phyloP scores from a whole-genome alignment of 1,139 yeast species.

The Nakaseomyces kungkrabaensis region DNA sequence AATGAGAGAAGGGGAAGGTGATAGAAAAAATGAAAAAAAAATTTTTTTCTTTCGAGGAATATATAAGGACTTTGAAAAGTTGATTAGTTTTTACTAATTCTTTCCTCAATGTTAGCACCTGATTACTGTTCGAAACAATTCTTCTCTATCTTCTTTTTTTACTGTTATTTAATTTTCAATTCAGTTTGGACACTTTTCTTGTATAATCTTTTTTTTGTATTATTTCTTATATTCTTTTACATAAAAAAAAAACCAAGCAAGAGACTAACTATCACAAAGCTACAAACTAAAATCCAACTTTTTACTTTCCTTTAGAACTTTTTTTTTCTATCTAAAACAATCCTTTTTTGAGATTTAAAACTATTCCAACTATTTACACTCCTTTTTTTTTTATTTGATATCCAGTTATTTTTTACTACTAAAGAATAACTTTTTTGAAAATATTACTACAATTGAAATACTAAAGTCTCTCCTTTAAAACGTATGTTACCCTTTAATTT shows the following conservation, averaged over 20 bases:
- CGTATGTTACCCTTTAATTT: background rate
- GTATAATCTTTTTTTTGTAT: background rate
- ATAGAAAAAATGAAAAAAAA: background rate
- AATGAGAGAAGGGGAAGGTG: too few species aligned
- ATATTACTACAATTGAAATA: background rate
- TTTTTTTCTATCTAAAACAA: background rate
- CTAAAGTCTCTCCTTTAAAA: background rate
- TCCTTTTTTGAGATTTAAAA: background rate
- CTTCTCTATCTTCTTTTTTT: background rate
- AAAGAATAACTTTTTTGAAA: background rate
- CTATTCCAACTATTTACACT: constrained; percentile 15
- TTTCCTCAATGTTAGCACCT: background rate
- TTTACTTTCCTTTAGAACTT: constrained; percentile 2
- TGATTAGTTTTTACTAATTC: background rate
- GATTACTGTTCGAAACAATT: background rate
- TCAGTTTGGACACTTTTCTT: background rate
- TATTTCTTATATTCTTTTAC: background rate
- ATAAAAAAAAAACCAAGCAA: background rate
- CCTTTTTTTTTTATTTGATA: constrained; percentile 8
- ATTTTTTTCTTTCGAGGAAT: background rate
- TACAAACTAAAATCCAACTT: constrained; percentile 2
- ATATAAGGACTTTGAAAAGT: constrained; percentile 1
- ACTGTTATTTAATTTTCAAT: background rate
- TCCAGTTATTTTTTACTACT: background rate
- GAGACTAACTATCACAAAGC: constrained; percentile 3